Base-by-base conservation (phyloP, 495 filamentous ascomycete species). In the Barbatosphaeria neglecta region DNA sequence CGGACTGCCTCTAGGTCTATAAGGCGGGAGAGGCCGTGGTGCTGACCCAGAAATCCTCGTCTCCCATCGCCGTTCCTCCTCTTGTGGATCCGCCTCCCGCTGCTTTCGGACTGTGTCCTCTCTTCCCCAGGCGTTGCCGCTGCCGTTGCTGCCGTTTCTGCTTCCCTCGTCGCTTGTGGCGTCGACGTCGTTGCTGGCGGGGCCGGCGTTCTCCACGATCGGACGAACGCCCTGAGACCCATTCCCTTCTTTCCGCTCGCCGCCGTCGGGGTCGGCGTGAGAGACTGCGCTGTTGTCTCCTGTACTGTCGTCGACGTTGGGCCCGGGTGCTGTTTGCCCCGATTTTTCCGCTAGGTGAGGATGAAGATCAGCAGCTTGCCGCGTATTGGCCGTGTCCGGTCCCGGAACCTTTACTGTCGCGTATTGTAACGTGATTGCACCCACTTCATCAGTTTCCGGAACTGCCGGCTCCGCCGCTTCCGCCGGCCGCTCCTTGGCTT, bases 291-390 rank as follows among this genome's bases (percentile, higher is more conserved):
- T n/a, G 31, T 35, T n/a, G 31, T n/a, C 31, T 15, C 31, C 9
- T 15, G 31, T 4, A 9, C 51, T 49, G 37, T 52, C 52, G 40
- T 55, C 54, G 7, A 44, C 46, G 8, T 22, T 45, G 2, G 49
- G 49, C 18, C 23, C 46, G 22, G 50, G 50, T 45, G 25, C 46
- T 47, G 46, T 44, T 16, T 41, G 43, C 24, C 41, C 48, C 41
- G 35, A 15, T 2, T 20, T 19, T 8, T 25, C 46, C 11, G 25
- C 25, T 41, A 10, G 39, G 39, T 24, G 39, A 41, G 39, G 20
- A 16, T 41, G 39, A 35, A 35, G 9, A 23, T 41, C 39, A 23
- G n/a, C n/a, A n/a, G 19, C 39, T 24, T 41, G 20, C 22, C 22
- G 39, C 7, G 19, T 22, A 13, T 22, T 22, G 19, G 15, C 22